Conservation (phyloP, 2,329 filamentous ascomycete species). For the Aspergillus luchuensis region DNA sequence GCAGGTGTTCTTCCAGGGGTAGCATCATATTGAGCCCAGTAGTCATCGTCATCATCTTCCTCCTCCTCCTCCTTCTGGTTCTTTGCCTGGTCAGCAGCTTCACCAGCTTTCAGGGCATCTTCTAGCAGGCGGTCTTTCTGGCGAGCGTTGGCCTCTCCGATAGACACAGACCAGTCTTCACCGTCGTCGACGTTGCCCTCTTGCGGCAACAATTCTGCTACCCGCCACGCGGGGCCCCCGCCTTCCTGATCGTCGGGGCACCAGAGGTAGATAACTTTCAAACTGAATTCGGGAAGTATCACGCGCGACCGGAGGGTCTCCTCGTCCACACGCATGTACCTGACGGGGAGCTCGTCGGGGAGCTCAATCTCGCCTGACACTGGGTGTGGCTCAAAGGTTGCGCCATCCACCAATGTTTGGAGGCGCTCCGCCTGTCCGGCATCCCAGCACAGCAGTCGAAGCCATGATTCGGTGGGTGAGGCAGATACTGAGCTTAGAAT, state of each 20-base stretch:
- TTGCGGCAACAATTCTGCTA: constrained; percentile 60
- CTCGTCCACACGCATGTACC: constrained; percentile 61
- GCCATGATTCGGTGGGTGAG: constrained; percentile 56
- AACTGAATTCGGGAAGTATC: constrained; percentile 56
- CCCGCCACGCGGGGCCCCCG: constrained; percentile 56
- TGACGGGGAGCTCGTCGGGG: constrained; percentile 56
- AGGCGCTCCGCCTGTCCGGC: constrained; percentile 54
- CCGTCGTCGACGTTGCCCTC: constrained; percentile 53
- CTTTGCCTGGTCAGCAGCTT: constrained; percentile 4
- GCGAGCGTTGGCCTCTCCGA: constrained; percentile 57
- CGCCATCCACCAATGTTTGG: constrained; percentile 54
- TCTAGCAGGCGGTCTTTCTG: constrained; percentile 39
- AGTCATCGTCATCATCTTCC: constrained; percentile 63
- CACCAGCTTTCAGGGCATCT: constrained; percentile 24
- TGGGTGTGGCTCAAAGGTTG: constrained; percentile 64
- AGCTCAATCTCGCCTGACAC: constrained; percentile 67
- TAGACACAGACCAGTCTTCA: constrained; percentile 54
- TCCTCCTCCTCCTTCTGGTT: constrained; percentile 29
- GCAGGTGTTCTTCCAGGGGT: constrained; percentile 56
- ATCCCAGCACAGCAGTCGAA: constrained; percentile 63
- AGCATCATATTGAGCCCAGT: constrained; percentile 66
- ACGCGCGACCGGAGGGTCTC: constrained; percentile 63
- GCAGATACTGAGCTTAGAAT: constrained; percentile 53
- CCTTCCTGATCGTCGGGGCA: constrained; percentile 60
- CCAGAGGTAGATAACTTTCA: constrained; percentile 63